A percentile compares a stretch with the other conserved stretches of the same genome.
Evolutionary conservation across 257 asterid genomes (phyloP).

Genomic region (Solanum chilense): DNA sequence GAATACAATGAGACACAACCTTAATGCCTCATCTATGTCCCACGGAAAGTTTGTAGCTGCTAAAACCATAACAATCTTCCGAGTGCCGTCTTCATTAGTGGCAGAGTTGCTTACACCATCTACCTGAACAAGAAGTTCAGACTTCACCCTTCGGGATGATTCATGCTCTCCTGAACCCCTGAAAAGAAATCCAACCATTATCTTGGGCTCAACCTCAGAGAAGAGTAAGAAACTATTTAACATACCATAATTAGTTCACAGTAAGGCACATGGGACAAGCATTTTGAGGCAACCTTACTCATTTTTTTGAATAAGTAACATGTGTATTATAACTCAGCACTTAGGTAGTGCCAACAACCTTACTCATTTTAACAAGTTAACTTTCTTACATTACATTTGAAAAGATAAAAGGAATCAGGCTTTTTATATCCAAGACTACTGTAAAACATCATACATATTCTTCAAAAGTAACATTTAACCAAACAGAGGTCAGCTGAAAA

Average conservation of each 20-base stretch:
- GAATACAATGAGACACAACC: constrained; percentile 32
- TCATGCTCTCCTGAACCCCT: constrained; percentile 99
- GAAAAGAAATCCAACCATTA: constrained; percentile 3
- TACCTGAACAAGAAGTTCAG: constrained; percentile 89
- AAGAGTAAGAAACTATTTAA: not conserved
- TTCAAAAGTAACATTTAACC: not conserved
- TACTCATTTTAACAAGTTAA: not conserved
- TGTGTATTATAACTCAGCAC: too few relatives aligned
- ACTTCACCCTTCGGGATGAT: constrained; percentile 89
- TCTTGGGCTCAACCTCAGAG: not conserved
- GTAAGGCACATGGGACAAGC: not conserved
- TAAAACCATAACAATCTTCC: constrained; percentile 94
- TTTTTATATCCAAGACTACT: not conserved
- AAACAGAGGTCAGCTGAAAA: not conserved
- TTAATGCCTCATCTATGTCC: constrained; percentile 98
- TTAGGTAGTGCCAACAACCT: too few relatives aligned
- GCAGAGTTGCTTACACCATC: constrained; percentile 84
- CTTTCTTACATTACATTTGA: not conserved
- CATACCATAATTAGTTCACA: not conserved
- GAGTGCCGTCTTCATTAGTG: constrained; percentile 88
- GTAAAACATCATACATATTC: not conserved
- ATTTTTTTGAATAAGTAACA: not conserved
- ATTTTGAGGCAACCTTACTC: not conserved
- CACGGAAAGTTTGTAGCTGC: constrained; percentile 99
- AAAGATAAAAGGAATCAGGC: not conserved